phyloP scores from a whole-genome alignment of 257 asterid species.

The Plantago elongata region DNA sequence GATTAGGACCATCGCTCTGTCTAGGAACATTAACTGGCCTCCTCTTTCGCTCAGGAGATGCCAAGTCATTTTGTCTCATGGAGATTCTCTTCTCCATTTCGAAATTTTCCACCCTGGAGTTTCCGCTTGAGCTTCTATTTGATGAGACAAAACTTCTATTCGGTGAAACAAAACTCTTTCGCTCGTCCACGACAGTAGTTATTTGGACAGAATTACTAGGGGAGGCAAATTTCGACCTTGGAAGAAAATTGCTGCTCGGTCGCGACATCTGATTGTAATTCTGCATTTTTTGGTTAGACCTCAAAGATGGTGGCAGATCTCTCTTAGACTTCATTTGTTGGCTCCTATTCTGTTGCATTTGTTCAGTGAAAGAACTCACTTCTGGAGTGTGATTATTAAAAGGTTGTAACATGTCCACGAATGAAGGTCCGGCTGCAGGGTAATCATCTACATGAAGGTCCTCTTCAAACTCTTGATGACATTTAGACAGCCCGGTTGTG shows the following conservation, averaged over 20 bases:
- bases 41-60: constrained; percentile 1
- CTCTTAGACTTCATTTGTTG: constrained; percentile 17
- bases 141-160: constrained; percentile 24
- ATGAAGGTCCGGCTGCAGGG: too few relatives aligned
- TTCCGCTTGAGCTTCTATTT: background rate
- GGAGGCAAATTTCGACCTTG: constrained; percentile 31
- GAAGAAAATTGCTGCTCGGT: constrained; percentile 34
- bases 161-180: constrained; percentile 28
- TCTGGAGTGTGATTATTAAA: background rate
- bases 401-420: background rate
- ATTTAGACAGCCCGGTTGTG: constrained; percentile 20
- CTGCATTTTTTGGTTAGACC: constrained; percentile 10
- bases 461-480: constrained; percentile 31
- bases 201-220: constrained; percentile 26
- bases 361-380: background rate
- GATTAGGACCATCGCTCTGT: background rate
- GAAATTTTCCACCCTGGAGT: background rate
- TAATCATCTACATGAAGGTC: background rate
- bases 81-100: constrained; percentile 2
- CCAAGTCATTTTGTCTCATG: background rate
- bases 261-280: constrained; percentile 34
- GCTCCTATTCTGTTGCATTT: background rate
- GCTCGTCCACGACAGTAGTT: constrained; percentile 24
- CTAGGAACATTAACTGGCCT: background rate
- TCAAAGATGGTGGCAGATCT: constrained; percentile 26